Evolutionary conservation across 2,329 filamentous ascomycete species (phyloP).

Genomic region (Canariomyces notabilis): DNA sequence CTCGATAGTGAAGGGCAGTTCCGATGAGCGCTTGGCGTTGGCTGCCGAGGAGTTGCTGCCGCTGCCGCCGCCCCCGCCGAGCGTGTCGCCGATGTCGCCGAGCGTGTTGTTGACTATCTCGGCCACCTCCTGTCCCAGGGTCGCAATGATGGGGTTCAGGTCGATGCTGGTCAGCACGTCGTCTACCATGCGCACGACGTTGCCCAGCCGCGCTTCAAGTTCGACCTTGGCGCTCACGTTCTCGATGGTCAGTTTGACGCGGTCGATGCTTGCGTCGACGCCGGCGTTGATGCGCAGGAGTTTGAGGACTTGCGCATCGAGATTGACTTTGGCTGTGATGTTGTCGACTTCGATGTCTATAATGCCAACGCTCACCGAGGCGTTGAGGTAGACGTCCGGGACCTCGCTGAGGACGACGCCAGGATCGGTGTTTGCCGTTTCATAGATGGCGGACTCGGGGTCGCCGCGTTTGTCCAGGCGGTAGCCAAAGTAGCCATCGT

Average conservation of each 20-base stretch:
- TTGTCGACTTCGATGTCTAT: constrained; percentile 56
- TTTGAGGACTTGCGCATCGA: constrained; percentile 54
- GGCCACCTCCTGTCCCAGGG: constrained; percentile 45
- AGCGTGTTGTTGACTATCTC: constrained; percentile 41
- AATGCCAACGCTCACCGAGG: constrained; percentile 51
- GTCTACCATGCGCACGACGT: constrained; percentile 55
- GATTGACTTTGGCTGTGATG: constrained; percentile 55
- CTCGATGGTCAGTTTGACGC: constrained; percentile 51
- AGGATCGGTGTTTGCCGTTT: constrained; percentile 45
- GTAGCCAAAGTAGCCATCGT: constrained; percentile 52
- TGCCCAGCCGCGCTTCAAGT: constrained; percentile 55
- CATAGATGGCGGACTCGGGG: constrained; percentile 46
- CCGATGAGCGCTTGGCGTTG: constrained; percentile 24
- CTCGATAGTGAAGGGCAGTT: constrained; percentile 42
- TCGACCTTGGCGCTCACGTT: constrained; percentile 54
- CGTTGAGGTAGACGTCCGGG: constrained; percentile 58
- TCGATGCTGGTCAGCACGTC: constrained; percentile 55
- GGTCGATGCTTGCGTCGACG: constrained; percentile 53
- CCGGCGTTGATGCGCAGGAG: constrained; percentile 57
- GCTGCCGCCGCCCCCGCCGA: constrained; percentile 11
- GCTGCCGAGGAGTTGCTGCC: not conserved
- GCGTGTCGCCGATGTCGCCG: constrained; percentile 25
- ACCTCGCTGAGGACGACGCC: constrained; percentile 39
- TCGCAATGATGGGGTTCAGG: constrained; percentile 55
- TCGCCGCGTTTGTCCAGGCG: constrained; percentile 47